Evolutionary conservation across 441 rosid species (phyloP).

Genomic region (Gossypium laxum): DNA sequence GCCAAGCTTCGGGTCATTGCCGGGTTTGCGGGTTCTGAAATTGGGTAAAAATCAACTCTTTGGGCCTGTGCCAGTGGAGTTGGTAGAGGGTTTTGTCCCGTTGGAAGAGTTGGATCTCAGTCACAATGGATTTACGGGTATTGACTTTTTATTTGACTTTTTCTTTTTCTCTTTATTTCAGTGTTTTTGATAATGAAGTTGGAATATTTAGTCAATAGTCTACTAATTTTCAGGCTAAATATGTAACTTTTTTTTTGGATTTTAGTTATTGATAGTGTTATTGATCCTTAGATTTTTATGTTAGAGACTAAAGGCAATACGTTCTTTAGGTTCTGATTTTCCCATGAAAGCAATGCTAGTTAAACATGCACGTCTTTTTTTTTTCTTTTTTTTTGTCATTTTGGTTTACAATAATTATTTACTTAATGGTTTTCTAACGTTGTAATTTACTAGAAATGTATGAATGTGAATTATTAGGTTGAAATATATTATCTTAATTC

Average conservation of each 20-base stretch:
- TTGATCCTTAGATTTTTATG: not conserved
- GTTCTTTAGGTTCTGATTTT: not conserved
- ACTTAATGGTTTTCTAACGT: not conserved
- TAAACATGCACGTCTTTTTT: not conserved
- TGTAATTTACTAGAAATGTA: not conserved
- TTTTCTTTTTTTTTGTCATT: not conserved
- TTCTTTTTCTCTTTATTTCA: not conserved
- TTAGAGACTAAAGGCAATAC: not conserved
- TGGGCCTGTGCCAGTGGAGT: slow-evolving; percentile 53
- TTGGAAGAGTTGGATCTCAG: slow-evolving; percentile 79
- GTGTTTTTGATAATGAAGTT: not conserved
- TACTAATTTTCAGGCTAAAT: not conserved
- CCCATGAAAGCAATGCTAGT: not conserved
- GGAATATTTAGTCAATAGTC: not conserved
- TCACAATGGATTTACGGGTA: slow-evolving; percentile 78
- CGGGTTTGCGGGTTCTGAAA: slow-evolving; percentile 40
- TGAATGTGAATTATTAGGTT: no score
- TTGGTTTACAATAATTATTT: not conserved
- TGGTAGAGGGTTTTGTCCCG: slow-evolving; percentile 47
- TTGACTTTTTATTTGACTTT: slow-evolving; percentile 4
- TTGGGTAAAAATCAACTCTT: slow-evolving; percentile 52
- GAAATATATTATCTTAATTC: not conserved
- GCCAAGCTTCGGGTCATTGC: slow-evolving; percentile 48
- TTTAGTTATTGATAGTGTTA: not conserved
- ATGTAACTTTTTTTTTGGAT: not conserved